phyloP scores from a whole-genome alignment of 2,329 filamentous ascomycete species.

The Colletotrichum sp. region DNA sequence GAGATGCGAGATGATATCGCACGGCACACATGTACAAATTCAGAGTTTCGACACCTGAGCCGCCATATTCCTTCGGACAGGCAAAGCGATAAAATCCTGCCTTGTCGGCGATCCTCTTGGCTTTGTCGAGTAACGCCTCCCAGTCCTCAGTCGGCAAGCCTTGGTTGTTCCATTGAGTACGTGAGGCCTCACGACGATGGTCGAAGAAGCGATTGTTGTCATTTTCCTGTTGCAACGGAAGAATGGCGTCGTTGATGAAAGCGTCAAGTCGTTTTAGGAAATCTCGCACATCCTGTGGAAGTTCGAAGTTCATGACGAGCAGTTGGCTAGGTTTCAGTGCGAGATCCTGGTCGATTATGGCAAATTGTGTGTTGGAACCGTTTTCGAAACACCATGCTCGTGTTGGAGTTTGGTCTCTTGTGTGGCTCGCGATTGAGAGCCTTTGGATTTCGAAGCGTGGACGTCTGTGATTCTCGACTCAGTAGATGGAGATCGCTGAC shows the following conservation, averaged over 20 bases:
- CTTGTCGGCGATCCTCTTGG: neutral
- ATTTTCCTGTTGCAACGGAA: neutral
- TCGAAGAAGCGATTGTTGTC: neutral
- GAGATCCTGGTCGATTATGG: neutral
- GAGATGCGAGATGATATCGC: neutral
- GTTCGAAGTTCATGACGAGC: neutral
- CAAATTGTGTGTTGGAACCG: neutral
- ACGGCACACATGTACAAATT: neutral
- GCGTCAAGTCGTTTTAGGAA: neutral
- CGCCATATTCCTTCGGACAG: neutral
- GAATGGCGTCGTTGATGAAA: neutral
- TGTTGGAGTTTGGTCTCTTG: neutral
- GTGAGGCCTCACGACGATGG: neutral
- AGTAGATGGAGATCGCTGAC: neutral
- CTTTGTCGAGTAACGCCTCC: neutral
- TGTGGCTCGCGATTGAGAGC: accelerated
- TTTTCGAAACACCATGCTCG: neutral
- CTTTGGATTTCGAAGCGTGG: neutral
- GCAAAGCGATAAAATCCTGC: neutral
- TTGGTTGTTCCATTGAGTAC: neutral
- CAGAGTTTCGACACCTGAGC: neutral
- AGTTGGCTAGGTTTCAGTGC: neutral
- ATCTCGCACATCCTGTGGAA: neutral
- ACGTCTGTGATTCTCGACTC: neutral
- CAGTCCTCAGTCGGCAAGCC: neutral